Conservation (phyloP, 257 asterid genomes). For the Ocimum tenuiflorum region DNA sequence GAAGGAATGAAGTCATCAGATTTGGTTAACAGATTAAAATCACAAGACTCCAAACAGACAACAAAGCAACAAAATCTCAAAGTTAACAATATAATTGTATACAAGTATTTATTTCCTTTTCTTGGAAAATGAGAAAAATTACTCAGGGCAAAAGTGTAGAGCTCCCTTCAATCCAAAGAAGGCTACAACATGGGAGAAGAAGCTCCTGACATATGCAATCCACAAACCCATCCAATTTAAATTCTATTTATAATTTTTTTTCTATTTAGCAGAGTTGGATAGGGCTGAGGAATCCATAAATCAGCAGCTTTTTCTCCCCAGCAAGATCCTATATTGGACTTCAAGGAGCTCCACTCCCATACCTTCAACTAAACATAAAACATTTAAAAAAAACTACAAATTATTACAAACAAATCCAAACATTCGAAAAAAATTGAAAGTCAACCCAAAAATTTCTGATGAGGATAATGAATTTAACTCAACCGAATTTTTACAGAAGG, state of each 20-base stretch:
- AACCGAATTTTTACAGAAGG: too few relatives aligned
- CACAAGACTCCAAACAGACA: constrained; percentile 16
- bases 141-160: constrained; percentile 29
- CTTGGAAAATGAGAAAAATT: background rate
- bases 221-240: constrained; percentile 50
- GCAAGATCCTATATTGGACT: constrained; percentile 73
- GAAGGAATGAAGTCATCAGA: background rate
- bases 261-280: constrained; percentile 20
- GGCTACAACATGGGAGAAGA: constrained; percentile 38
- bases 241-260: too few relatives aligned
- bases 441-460: background rate
- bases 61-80: constrained; percentile 1
- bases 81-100: too few relatives aligned
- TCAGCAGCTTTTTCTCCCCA: constrained; percentile 67
- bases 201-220: constrained; percentile 85
- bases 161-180: constrained; percentile 98
- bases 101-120: background rate
- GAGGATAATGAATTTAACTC: too few relatives aligned
- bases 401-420: background rate
- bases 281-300: constrained; percentile 79
- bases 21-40: too few relatives aligned
- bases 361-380: background rate
- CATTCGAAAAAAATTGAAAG: background rate
- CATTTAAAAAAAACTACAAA: too few relatives aligned
- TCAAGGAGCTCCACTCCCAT: constrained; percentile 82